Evolutionary conservation across 2,329 filamentous ascomycete genomes (phyloP).

Genomic region (Colletotrichum shisoi): DNA sequence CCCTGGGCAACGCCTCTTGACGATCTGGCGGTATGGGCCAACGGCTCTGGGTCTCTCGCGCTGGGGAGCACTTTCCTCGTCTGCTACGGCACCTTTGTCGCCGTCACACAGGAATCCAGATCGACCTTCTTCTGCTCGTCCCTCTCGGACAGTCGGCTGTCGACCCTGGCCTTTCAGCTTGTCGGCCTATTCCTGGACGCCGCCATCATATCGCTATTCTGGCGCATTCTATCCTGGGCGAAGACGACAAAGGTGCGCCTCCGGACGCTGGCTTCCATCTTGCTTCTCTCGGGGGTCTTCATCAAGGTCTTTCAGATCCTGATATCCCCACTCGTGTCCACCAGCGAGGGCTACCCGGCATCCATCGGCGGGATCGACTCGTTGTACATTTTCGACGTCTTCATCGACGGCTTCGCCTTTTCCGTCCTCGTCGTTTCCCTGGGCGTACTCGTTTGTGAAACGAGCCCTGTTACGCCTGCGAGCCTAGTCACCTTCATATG

Average conservation of each 20-base stretch:
- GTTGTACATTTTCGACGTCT: conserved; percentile 58
- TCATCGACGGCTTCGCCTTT: conserved; percentile 58
- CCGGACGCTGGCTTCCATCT: conserved; percentile 54
- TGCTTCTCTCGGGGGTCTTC: conserved; percentile 53
- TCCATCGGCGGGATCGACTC: conserved; percentile 51
- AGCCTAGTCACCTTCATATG: conserved; percentile 55
- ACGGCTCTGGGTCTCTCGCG: conserved; percentile 51
- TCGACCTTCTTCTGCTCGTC: conserved; percentile 63
- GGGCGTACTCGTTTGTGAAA: conserved; percentile 58
- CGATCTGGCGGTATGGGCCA: conserved; percentile 58
- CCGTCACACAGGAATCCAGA: conserved; percentile 49
- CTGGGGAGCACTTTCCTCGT: conserved; percentile 52
- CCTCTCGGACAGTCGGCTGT: conserved; percentile 50
- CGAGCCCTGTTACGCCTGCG: conserved; percentile 54
- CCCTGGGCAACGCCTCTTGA: conserved; percentile 59
- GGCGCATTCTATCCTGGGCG: conserved; percentile 62
- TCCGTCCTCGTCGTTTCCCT: conserved; percentile 55
- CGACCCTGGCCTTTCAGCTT: conserved; percentile 54
- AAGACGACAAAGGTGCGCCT: conserved; percentile 58
- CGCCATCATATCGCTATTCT: conserved; percentile 56
- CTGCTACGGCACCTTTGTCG: conserved; percentile 54
- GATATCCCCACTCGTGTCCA: conserved; percentile 45
- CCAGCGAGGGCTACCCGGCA: conserved; percentile 39
- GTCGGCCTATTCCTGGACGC: conserved; percentile 58
- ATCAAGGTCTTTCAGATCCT: conserved; percentile 51